phyloP scores from a whole-genome alignment of 192 early-diverging fungal genomes.

The Mortierella hygrophila region DNA sequence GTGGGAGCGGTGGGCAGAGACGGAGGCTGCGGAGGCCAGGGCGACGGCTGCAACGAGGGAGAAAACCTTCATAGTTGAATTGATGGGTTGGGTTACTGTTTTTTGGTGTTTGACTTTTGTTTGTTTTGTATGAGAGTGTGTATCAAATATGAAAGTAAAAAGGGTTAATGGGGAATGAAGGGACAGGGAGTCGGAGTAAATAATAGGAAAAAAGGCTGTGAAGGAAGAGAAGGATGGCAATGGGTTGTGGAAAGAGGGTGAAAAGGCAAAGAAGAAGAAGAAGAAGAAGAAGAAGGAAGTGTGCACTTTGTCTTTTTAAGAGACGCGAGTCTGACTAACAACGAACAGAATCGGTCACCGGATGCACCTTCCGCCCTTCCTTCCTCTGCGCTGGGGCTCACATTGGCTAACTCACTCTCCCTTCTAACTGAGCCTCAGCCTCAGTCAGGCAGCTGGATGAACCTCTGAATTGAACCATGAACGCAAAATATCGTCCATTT shows the following conservation, averaged over 20 bases:
- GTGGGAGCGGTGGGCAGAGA: conserved; percentile 32
- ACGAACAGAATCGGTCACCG: not conserved
- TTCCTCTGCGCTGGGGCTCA: not conserved
- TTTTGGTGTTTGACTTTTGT: not conserved
- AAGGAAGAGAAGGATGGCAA: not conserved
- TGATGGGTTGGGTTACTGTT: not conserved
- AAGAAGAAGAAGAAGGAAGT: not conserved
- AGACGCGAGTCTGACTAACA: not conserved
- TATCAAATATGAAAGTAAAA: not conserved
- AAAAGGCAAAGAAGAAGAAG: conserved; percentile 5
- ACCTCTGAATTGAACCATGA: not conserved
- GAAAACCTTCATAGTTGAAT: conserved; percentile 36
- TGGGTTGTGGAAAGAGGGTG: not conserved
- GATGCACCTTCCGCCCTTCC: not conserved
- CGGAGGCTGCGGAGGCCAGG: conserved; percentile 28
- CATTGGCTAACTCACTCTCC: not conserved
- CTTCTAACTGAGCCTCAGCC: not conserved
- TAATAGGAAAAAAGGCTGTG: not conserved
- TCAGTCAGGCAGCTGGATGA: not conserved
- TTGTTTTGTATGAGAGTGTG: conserved; percentile 15
- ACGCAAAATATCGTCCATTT: not conserved
- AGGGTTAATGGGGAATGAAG: not conserved
- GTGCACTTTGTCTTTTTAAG: not conserved
- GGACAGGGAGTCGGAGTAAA: not conserved
- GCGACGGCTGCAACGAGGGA: conserved; percentile 40